Base-by-base conservation (phyloP, 768 basidiomycete species). In the Auricularia auricula-judae region DNA sequence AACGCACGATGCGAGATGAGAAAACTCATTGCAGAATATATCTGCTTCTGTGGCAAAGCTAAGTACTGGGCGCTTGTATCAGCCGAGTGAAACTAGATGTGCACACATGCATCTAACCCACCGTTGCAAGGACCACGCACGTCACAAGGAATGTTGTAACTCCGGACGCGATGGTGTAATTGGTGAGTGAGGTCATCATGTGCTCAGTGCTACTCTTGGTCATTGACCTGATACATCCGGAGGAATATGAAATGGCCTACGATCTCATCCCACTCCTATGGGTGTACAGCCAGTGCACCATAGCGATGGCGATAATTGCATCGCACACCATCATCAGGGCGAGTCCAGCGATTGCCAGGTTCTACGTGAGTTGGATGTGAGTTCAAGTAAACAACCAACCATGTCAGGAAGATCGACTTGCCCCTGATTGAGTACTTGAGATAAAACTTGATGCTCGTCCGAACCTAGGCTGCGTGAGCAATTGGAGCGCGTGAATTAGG, bases 81-180 rank as follows among this genome's bases (percentile, higher is more conserved):
- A 56, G 11, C 33, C 14, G 59, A 18, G 1, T n/a, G 34, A 35
- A n/a, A 34, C n/a, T 29, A 44, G 47, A 21, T 18, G 14, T 18
- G 14, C 47, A 51, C 18, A 18, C 43, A 18, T 51, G 36, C 66
- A 36, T 54, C 39, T 7, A 42, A 42, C 39, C 12, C 8, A 68
- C 67, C 2, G 66, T 61, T 33, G 59, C 21, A 33, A 68, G 64
- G 44, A 67, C 67, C 43, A 67, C 64, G 36, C 29, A 23, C 42
- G 42, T 39, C 14, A 18, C 35, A 14, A 62, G 36, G 36, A 62
- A 42, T 8, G 62, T 62, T 4, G 47, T 23, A 14, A 51, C 39
- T 34, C 62, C 62, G n/a, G 62, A 62, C 23, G 62, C 62, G 14
- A 62, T 29, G 16, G 62, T 62, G 43, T 62, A 62, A 12, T 21